These are phyloP conservation scores for Musa itinerans DNA, from an alignment of 176 grass and related monocot species.

Conservation along the genomic window DNA sequence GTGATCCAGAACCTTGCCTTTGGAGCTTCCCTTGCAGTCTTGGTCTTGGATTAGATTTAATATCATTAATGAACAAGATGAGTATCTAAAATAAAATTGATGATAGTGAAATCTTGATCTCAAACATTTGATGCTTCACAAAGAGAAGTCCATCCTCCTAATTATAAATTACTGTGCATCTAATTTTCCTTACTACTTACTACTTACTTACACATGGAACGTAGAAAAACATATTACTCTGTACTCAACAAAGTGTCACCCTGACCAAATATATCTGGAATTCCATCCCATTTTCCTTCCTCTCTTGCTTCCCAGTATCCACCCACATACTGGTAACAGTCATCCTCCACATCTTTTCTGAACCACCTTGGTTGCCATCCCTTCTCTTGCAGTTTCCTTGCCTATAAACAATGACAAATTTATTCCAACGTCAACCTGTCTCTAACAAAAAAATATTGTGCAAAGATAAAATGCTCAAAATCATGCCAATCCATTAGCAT, in stretches of 20 bases:
- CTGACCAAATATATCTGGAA: slow-evolving; percentile 68
- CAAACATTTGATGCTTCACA: background rate
- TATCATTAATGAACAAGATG: background rate
- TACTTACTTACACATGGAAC: background rate
- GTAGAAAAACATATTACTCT: slow-evolving; percentile 13
- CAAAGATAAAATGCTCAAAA: background rate
- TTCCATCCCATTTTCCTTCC: slow-evolving; percentile 54
- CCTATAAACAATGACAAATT: slow-evolving; percentile 34
- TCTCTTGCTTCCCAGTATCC: slow-evolving; percentile 96
- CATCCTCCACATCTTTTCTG: slow-evolving; percentile 55
- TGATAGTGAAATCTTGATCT: background rate
- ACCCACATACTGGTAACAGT: slow-evolving; percentile 63
- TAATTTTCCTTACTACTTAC: background rate
- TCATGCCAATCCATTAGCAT: no score
- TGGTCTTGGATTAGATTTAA: background rate
- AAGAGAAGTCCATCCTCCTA: background rate
- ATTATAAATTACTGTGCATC: background rate
- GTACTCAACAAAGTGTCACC: slow-evolving; percentile 23
- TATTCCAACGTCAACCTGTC: background rate
- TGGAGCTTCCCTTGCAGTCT: background rate
- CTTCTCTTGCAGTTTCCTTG: slow-evolving; percentile 69
- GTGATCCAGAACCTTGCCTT: no score
- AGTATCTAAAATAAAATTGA: background rate
- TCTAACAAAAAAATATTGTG: slow-evolving; percentile 1
- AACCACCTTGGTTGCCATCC: slow-evolving; percentile 97